Evolutionary conservation across 805 yeast genomes (phyloP).

Genomic region (Wickerhamiella vanderwaltii): DNA sequence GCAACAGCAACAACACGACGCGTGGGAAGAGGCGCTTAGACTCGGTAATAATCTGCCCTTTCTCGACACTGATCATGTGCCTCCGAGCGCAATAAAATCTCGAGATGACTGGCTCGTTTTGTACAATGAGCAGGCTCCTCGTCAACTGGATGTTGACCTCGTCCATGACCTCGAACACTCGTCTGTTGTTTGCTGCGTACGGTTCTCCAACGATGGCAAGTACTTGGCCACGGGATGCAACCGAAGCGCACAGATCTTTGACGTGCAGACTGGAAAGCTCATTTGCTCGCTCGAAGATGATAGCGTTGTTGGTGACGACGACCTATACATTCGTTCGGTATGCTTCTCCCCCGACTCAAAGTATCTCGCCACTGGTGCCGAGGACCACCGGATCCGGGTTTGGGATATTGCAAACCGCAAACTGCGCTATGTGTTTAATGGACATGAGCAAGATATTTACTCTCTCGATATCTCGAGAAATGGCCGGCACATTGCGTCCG

Average conservation of each 20-base stretch:
- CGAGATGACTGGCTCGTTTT: slow-evolving; percentile 76
- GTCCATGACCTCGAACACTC: slow-evolving; percentile 85
- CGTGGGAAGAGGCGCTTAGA: slow-evolving; percentile 14
- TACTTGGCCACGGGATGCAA: slow-evolving; percentile 95
- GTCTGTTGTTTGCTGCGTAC: slow-evolving; percentile 92
- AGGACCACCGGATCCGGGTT: slow-evolving; percentile 66
- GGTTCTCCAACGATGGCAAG: slow-evolving; percentile 84
- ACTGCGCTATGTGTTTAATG: slow-evolving; percentile 65
- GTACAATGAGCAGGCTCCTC: slow-evolving; percentile 77
- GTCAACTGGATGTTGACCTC: slow-evolving; percentile 68
- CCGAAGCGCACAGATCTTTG: slow-evolving; percentile 86
- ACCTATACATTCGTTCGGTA: slow-evolving; percentile 85
- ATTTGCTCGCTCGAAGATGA: slow-evolving; percentile 83
- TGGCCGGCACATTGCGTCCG: slow-evolving; percentile 85
- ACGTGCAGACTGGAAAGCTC: slow-evolving; percentile 81
- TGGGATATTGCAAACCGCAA: slow-evolving; percentile 89
- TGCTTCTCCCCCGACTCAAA: slow-evolving; percentile 94
- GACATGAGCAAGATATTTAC: slow-evolving; percentile 96
- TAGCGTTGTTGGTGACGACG: slow-evolving; percentile 55
- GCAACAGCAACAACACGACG: slow-evolving; percentile 18
- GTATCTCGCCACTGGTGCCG: slow-evolving; percentile 85
- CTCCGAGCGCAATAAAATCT: slow-evolving; percentile 68
- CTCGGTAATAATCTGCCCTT: slow-evolving; percentile 36
- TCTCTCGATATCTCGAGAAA: slow-evolving; percentile 90
- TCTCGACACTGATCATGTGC: slow-evolving; percentile 64